Conservation (phyloP, 768 basidiomycete genomes). For the Boletus subcaerulescens region DNA sequence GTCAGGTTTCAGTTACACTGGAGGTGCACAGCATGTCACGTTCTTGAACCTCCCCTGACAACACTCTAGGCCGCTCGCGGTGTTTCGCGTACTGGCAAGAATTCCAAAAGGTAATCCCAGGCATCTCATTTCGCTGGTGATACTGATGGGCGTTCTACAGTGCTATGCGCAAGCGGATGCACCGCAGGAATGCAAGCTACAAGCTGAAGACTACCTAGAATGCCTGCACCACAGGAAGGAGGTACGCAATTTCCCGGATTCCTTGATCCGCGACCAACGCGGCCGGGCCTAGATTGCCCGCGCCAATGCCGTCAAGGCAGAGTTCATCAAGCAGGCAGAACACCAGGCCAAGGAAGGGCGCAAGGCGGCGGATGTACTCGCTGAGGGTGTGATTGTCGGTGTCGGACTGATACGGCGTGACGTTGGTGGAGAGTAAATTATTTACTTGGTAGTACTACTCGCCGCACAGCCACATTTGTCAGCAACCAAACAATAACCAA, state of each 20-base stretch:
- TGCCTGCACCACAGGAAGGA: conserved; percentile 89
- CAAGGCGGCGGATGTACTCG: conserved; percentile 67
- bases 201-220: conserved; percentile 85
- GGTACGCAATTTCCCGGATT: conserved; percentile 44
- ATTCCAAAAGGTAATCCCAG: conserved; percentile 58
- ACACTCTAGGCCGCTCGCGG: conserved; percentile 63
- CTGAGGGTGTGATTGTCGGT: conserved; percentile 71
- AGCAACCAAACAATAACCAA: conserved; percentile 39
- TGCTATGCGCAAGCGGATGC: conserved; percentile 82
- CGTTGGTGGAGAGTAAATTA: not conserved
- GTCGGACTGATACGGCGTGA: conserved; percentile 70
- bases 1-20: conserved; percentile 67
- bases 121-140: not conserved
- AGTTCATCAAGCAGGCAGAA: conserved; percentile 65
- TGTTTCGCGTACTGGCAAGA: conserved; percentile 95
- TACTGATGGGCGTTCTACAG: conserved; percentile 36
- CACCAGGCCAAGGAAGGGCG: conserved; percentile 65
- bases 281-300: conserved; percentile 47
- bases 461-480: conserved; percentile 25
- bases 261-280: not conserved
- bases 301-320: conserved; percentile 66
- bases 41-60: not conserved
- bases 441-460: conserved; percentile 5
- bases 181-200: conserved; percentile 67
- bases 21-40: conserved; percentile 41